phyloP scores from a whole-genome alignment of 345 rosid species.

The Ceriops tagal region DNA sequence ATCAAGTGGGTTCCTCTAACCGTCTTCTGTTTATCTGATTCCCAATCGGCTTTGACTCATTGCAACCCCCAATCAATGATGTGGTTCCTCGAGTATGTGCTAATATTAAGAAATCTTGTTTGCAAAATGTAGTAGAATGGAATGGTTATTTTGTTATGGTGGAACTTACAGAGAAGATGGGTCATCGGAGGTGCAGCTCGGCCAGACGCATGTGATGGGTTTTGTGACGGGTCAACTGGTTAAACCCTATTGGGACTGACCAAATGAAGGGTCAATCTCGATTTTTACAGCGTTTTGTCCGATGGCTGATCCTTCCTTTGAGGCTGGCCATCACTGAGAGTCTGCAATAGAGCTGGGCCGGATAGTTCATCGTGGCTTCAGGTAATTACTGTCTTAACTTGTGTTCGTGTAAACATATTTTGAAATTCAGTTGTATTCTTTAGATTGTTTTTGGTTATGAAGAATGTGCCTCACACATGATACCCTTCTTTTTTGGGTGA shows the following conservation, averaged over 20 bases:
- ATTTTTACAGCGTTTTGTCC: conserved; percentile 88
- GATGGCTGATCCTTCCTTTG: conserved; percentile 95
- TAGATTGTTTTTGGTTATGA: background rate
- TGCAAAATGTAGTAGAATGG: background rate
- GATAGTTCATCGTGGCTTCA: conserved; percentile 80
- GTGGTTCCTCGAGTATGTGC: no score
- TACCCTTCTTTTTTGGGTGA: background rate
- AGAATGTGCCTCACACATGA: background rate
- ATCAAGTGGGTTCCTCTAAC: no score
- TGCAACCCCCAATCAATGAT: no score
- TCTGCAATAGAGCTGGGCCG: conserved; percentile 88
- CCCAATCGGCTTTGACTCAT: no score
- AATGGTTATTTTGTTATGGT: conserved; percentile 12
- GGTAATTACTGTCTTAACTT: conserved; percentile 37
- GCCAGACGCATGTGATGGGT: conserved; percentile 68
- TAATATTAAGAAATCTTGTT: background rate
- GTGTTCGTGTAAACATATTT: background rate
- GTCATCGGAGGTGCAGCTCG: conserved; percentile 69
- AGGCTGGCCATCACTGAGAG: conserved; percentile 90
- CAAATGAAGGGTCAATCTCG: conserved; percentile 75
- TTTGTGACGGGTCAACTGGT: no score
- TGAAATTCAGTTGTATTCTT: background rate
- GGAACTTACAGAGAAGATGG: no score
- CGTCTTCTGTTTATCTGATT: no score
- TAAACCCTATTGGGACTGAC: conserved; percentile 51